phyloP scores from a whole-genome alignment of 371 early-diverging fungal genomes.

The Globomyces sp. region DNA sequence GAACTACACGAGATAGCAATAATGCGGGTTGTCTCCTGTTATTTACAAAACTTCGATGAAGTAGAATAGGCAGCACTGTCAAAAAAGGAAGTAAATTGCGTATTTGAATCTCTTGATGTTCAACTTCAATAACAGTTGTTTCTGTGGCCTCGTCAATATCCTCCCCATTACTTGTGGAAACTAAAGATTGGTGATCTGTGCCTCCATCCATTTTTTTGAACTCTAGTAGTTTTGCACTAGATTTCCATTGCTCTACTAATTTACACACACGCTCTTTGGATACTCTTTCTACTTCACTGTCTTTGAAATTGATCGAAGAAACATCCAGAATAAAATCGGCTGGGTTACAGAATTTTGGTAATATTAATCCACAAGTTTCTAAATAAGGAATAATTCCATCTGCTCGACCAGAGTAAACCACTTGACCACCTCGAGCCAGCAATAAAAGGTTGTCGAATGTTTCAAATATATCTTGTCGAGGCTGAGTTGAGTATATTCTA shows the following conservation, averaged over 20 bases:
- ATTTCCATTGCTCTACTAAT: slow-evolving; percentile 30
- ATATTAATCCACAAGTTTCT: slow-evolving; percentile 19
- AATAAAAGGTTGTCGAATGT: slow-evolving; percentile 87
- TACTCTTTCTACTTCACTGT: slow-evolving; percentile 21
- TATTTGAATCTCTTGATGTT: neutral
- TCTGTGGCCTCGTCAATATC: neutral
- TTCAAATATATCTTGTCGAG: slow-evolving; percentile 86
- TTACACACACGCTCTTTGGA: slow-evolving; percentile 27
- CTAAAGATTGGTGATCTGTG: too few species aligned
- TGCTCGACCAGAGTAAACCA: slow-evolving; percentile 73
- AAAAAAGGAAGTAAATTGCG: slow-evolving; percentile 7
- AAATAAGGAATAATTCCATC: slow-evolving; percentile 40
- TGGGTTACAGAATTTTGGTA: slow-evolving; percentile 45
- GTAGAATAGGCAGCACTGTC: slow-evolving; percentile 26
- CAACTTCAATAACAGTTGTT: neutral
- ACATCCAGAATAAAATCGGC: slow-evolving; percentile 47
- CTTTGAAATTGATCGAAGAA: slow-evolving; percentile 35
- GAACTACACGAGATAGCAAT: slow-evolving; percentile 31
- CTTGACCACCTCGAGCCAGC: slow-evolving; percentile 73
- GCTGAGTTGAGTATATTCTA: slow-evolving; percentile 72
- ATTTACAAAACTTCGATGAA: slow-evolving; percentile 32
- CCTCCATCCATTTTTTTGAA: too few species aligned
- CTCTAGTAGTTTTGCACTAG: too few species aligned
- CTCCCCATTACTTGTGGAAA: too few species aligned
- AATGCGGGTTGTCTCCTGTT: slow-evolving; percentile 31